phyloP scores from a whole-genome alignment of 2,329 filamentous ascomycete species.

The Microdochium paspali region DNA sequence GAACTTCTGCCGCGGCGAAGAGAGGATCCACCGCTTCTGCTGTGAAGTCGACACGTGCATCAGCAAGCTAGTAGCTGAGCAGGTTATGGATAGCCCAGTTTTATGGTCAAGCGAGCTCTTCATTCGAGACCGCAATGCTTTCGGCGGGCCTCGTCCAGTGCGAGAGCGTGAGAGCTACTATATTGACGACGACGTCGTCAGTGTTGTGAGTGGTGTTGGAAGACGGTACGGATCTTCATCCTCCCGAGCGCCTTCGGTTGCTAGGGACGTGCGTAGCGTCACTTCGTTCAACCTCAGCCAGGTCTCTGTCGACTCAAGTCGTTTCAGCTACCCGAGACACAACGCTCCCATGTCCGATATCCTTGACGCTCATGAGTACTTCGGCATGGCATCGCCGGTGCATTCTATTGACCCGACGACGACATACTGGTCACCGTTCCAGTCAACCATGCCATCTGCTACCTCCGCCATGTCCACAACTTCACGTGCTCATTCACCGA shows the following conservation, averaged over 20 bases:
- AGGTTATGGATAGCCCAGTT: constrained; percentile 74
- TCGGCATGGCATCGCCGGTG: constrained; percentile 59
- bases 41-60: constrained; percentile 84
- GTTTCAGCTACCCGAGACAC: constrained; percentile 49
- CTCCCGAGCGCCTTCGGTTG: constrained; percentile 39
- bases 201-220: constrained; percentile 45
- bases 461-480: constrained; percentile 47
- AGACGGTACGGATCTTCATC: constrained; percentile 33
- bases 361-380: constrained; percentile 61
- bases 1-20: constrained; percentile 91
- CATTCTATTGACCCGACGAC: constrained; percentile 65
- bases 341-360: constrained; percentile 53
- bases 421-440: constrained; percentile 87
- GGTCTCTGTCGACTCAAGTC: constrained; percentile 60
- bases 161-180: constrained; percentile 38
- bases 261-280: constrained; percentile 47
- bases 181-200: constrained; percentile 38
- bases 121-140: constrained; percentile 60
- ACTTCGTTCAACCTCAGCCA: constrained; percentile 56
- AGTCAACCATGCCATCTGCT: constrained; percentile 56
- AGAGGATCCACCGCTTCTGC: constrained; percentile 87
- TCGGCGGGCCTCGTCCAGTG: constrained; percentile 31
- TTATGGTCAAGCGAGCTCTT: constrained; percentile 91
- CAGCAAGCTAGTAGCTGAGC: constrained; percentile 75
- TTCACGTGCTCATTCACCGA: constrained; percentile 51